phyloP scores from a whole-genome alignment of 163 green algal genomes.

The Scenedesmus sp. region DNA sequence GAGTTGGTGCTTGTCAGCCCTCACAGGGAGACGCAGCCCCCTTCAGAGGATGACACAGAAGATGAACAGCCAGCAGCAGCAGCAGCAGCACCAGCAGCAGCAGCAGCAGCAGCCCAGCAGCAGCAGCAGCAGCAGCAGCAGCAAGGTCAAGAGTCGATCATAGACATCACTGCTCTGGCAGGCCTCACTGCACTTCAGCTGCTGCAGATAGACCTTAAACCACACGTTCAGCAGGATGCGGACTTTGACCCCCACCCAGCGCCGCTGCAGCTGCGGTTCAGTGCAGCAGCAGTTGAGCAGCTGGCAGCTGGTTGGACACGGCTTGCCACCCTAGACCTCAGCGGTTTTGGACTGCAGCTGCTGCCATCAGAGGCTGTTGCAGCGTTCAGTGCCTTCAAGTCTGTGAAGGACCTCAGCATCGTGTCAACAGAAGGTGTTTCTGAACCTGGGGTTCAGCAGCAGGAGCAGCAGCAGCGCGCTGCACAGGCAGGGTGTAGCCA shows the following conservation, averaged over 20 bases:
- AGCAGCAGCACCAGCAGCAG: background rate
- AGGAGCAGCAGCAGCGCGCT: background rate
- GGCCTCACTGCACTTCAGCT: background rate
- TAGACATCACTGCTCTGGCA: background rate
- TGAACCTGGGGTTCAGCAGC: background rate
- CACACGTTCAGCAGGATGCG: background rate
- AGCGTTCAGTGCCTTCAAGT: background rate
- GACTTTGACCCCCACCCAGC: background rate
- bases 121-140: constrained; percentile 22
- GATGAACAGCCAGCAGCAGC: constrained; percentile 1
- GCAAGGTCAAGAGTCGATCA: background rate
- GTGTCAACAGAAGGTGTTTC: background rate
- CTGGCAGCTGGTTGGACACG: constrained; percentile 20
- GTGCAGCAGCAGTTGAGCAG: background rate
- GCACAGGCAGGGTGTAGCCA: background rate
- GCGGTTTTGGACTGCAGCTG: constrained; percentile 36
- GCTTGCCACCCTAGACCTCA: constrained; percentile 14
- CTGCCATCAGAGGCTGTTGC: constrained; percentile 9
- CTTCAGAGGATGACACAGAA: background rate
- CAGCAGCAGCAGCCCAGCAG: background rate
- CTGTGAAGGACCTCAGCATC: background rate
- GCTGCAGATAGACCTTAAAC: constrained; percentile 28
- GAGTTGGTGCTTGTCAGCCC: constrained; percentile 43
- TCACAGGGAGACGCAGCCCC: background rate
- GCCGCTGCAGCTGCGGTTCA: constrained; percentile 14